These are phyloP conservation scores for Plantago rigida DNA, from an alignment of 305 asterid species.

Conservation along the genomic window DNA sequence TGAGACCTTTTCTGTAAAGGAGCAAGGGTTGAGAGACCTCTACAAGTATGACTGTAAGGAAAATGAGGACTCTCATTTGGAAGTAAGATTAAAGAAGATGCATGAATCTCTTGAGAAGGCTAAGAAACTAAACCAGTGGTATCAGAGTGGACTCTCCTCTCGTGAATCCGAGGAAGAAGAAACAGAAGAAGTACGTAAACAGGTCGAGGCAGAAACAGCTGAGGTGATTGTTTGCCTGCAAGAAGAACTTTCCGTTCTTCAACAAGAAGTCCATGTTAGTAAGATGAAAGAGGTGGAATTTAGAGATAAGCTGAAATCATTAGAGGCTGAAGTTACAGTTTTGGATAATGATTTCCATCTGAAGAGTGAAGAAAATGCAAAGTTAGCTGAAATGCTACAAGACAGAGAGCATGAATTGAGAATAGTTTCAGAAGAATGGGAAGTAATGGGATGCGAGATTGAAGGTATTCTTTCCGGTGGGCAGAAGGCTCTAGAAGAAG, in stretches of 20 bases:
- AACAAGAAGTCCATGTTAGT: constrained; percentile 62
- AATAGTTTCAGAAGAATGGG: constrained; percentile 48
- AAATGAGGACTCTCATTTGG: constrained; percentile 47
- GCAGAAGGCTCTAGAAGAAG: constrained; percentile 57
- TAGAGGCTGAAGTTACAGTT: constrained; percentile 42
- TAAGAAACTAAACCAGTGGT: constrained; percentile 53
- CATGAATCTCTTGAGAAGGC: constrained; percentile 84
- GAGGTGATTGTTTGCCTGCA: constrained; percentile 95
- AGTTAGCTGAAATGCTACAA: constrained; percentile 41
- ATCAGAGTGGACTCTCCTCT: constrained; percentile 51
- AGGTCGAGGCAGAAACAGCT: constrained; percentile 96
- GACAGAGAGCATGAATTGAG: constrained; percentile 49
- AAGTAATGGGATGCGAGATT: constrained; percentile 46
- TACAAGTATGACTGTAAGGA: constrained; percentile 34
- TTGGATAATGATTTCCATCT: constrained; percentile 40
- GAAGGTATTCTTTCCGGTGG: constrained; percentile 66
- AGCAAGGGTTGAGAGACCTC: constrained; percentile 43
- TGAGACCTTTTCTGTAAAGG: constrained; percentile 51
- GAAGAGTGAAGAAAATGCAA: constrained; percentile 45
- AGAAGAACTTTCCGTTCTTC: constrained; percentile 79
- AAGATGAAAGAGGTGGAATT: constrained; percentile 58
- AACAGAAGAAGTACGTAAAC: constrained; percentile 75
- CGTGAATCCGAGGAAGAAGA: constrained; percentile 61
- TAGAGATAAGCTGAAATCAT: constrained; percentile 35
- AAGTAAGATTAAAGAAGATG: constrained; percentile 73